Base-by-base conservation (phyloP, 2,329 filamentous ascomycete species). In the Grosmannia penicillata region DNA sequence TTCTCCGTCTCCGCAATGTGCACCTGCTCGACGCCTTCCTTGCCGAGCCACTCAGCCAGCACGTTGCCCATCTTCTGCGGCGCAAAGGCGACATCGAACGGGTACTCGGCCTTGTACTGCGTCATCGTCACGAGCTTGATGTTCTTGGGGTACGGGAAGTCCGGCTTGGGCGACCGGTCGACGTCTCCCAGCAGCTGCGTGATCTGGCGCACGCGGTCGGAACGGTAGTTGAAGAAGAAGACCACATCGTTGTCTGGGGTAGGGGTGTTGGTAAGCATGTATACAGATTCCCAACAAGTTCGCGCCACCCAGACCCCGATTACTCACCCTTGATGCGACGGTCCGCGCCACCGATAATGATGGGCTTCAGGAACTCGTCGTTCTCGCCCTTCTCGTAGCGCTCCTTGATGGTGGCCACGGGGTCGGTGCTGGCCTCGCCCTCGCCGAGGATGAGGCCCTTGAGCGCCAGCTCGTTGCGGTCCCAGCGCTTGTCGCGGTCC, bases 201-300 rank as follows among this genome's bases (percentile, higher is more conserved):
- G 58, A 98, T 82, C 62, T 98, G 91, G 51, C 91, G 83, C 38
- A 89, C 89, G 59, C 91, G 87, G 59, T 98, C 91, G 41, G 91
- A 96, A 54, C 91, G 85, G 72, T 98, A 98, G 77, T 98, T 98
- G 82, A 98, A 98, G 76, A 96, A 96, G 75, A 96, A 96, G 53
- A 96, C 73, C 38, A 85, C 89, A 56, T 98, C 91, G 49, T 82
- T 72, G 55, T 96, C 86, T 86, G 47, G 4, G n/a, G 15, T 24
- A 7, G 2, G 8, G 9, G 11, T 10, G 13, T n/a, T 21, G 15
- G 17, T 25, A 17, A n/a, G n/a, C n/a, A n/a, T n/a, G n/a, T n/a
- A n/a, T n/a, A n/a, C n/a, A n/a, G n/a, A n/a, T n/a, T n/a, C n/a
- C n/a, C n/a, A n/a, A n/a, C n/a, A n/a, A n/a, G n/a, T n/a, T n/a